These are phyloP conservation scores for Colletotrichum somersetense DNA, from an alignment of 2,329 filamentous ascomycete species.

Conservation along the genomic window DNA sequence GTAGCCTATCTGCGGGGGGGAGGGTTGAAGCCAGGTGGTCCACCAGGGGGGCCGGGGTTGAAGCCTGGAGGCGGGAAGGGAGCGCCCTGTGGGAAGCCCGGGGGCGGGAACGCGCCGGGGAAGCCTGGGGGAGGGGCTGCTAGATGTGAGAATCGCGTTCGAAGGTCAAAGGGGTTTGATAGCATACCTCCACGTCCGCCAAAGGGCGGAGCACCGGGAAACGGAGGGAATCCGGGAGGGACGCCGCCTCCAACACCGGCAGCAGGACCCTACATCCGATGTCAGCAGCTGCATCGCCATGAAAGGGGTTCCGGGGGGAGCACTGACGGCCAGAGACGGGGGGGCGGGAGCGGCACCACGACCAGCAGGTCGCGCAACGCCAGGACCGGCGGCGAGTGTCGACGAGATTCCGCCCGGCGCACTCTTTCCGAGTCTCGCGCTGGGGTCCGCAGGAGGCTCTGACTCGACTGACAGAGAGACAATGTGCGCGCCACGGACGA, in stretches of 20 bases:
- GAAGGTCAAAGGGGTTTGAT: constrained; percentile 17
- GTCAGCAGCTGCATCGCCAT: not conserved
- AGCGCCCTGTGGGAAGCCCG: constrained; percentile 55
- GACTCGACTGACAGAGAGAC: constrained; percentile 96
- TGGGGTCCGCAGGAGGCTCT: constrained; percentile 93
- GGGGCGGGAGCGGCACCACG: constrained; percentile 75
- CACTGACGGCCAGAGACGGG: constrained; percentile 81
- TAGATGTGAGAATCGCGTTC: constrained; percentile 50
- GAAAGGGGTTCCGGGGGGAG: not conserved
- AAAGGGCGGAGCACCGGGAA: constrained; percentile 63
- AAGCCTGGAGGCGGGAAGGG: constrained; percentile 66
- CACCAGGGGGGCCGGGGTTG: constrained; percentile 60
- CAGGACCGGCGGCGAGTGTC: constrained; percentile 84
- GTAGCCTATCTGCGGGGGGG: constrained; percentile 69
- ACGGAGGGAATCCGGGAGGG: constrained; percentile 68
- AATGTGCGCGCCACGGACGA: constrained; percentile 93
- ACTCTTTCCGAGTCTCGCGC: constrained; percentile 85
- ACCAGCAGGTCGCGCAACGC: constrained; percentile 91
- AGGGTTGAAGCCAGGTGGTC: constrained; percentile 81
- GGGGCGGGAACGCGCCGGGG: constrained; percentile 61
- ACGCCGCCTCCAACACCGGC: constrained; percentile 83
- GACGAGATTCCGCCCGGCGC: constrained; percentile 76
- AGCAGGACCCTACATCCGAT: constrained; percentile 74
- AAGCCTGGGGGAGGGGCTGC: constrained; percentile 64
- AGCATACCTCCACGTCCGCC: constrained; percentile 69